Evolutionary conservation across 2,329 filamentous ascomycete genomes (phyloP), one percentile per base, ranked within the genome.

Genomic region (Rugonectria rugulosa): DNA sequence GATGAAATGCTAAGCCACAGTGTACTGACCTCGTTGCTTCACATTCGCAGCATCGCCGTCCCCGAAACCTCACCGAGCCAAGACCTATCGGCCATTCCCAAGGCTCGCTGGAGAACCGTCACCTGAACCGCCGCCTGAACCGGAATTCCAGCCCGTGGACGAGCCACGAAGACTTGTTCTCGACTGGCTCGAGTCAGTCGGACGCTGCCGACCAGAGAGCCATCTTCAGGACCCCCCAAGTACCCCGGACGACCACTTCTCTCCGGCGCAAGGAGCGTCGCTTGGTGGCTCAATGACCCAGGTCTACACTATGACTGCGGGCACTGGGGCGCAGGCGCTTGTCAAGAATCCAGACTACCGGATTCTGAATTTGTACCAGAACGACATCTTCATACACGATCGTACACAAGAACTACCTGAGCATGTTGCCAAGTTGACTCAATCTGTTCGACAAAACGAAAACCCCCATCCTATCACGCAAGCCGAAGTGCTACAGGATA

Each of bases 121-220:
- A n/a, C n/a, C n/a, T n/a, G n/a, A n/a, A 27, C 24, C 6, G 24
- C 24, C 24, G 6, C 11, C 24, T 27, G 24, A 27, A 11, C 24
- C 11, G 6, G 24, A 7, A 27, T 11, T 11, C 11, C 24, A 27
- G 24, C 24, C 24, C 24, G 24, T 11, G 24, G 24, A 27, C 11
- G 24, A 27, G 24, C 6, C 11, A 27, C 6, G 24, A 27, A 27
- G 15, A n/a, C 15, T 43, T 31, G 29, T 50, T 44, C n/a, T 27
- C 12, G 40, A 45, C 27, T 50, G 52, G 52, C 45, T 50, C 26
- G 40, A 45, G 14, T 21, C 52, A 1, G 10, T 41, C 20, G 45
- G 40, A 3, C 27, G 24, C 29, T 24, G 45, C 40, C 40, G 11
- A 24, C 8, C 45, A 12, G 32, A 48, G 10, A 48, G 34, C 32